Evolutionary conservation across 306 rosid species (phyloP).

Genomic region (Medicago ruthenica): DNA sequence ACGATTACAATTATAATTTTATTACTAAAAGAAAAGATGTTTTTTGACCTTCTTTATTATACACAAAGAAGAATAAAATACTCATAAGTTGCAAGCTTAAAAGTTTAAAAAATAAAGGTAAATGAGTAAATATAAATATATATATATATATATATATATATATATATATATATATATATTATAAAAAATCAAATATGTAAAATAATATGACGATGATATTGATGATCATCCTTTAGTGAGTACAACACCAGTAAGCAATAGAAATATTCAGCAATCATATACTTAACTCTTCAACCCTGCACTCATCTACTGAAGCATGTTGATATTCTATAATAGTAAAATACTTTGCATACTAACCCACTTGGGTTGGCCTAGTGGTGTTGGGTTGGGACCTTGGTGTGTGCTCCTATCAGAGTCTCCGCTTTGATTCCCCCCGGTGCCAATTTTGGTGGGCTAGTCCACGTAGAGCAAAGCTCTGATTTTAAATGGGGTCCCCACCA

Average conservation of each 20-base stretch:
- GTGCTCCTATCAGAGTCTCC: no score
- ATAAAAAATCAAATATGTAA: neutral
- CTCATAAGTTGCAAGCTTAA: constrained; percentile 21
- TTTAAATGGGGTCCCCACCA: no score
- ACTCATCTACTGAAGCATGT: constrained; percentile 29
- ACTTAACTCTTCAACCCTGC: constrained; percentile 25
- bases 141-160: no score
- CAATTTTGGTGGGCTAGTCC: no score
- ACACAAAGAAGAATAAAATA: neutral
- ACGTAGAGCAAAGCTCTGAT: no score
- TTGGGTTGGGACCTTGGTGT: no score
- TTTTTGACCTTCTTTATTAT: neutral
- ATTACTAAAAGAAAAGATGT: neutral
- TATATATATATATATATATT: no score
- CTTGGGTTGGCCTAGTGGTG: neutral
- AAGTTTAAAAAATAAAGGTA: constrained; percentile 36
- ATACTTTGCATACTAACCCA: neutral
- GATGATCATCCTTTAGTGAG: neutral
- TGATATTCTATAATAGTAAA: neutral
- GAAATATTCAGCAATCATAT: constrained; percentile 1
- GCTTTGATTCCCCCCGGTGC: no score
- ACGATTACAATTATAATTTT: constrained; percentile 9
- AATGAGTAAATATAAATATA: no score
- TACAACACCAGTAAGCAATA: constrained; percentile 29
- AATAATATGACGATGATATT: neutral